Evolutionary conservation across 2,329 filamentous ascomycete genomes (phyloP).

Genomic region (Stagonosporopsis tanaceti): DNA sequence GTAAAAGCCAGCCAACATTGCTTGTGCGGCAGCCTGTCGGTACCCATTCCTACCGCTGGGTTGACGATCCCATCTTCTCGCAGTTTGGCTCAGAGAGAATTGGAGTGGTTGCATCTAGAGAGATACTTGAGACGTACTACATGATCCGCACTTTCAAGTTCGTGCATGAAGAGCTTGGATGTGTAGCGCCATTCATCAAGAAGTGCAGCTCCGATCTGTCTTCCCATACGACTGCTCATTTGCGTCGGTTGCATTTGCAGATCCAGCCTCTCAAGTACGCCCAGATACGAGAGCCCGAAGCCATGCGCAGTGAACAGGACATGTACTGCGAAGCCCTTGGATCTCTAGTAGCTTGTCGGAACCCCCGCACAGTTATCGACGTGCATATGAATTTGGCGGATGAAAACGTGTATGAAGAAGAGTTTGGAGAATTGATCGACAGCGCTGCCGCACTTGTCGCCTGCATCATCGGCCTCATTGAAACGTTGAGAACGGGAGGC

Average conservation of each 20-base stretch:
- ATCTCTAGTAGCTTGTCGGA: neutral
- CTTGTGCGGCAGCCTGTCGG: constrained; percentile 25
- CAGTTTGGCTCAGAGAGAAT: constrained; percentile 6
- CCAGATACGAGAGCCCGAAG: neutral
- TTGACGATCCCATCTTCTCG: constrained; percentile 24
- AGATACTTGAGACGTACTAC: constrained; percentile 32
- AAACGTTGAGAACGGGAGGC: neutral
- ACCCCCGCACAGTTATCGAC: neutral
- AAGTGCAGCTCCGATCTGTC: constrained; percentile 21
- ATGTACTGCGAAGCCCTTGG: neutral
- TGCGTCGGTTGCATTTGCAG: constrained; percentile 23
- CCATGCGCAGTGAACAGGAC: neutral
- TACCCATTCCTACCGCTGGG: constrained; percentile 28
- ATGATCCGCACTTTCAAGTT: constrained; percentile 32
- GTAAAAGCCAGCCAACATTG: neutral
- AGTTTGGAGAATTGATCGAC: neutral
- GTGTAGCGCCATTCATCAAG: constrained; percentile 23
- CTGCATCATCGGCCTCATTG: neutral
- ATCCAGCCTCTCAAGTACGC: constrained; percentile 23
- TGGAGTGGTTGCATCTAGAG: constrained; percentile 16
- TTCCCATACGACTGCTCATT: constrained; percentile 21
- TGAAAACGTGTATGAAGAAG: neutral
- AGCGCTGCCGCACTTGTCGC: constrained; percentile 1
- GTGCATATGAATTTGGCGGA: constrained; percentile 6
- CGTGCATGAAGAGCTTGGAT: constrained; percentile 25